Conservation (phyloP, 2,329 filamentous ascomycete species). For the Pseudocercospora fijiensis region DNA sequence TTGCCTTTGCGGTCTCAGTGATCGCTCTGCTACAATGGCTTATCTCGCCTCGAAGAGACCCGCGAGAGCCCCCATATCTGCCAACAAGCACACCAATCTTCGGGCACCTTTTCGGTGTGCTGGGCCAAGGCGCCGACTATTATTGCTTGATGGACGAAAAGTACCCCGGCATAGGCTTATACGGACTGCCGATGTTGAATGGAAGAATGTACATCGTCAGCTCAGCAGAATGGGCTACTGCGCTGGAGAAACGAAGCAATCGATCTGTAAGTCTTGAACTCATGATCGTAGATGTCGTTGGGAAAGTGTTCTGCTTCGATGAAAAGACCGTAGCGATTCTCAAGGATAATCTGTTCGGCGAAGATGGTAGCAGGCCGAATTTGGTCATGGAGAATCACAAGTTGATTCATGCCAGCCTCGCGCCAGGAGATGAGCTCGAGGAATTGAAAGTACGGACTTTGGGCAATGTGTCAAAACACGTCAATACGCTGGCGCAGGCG, state of each 20-base stretch:
- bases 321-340: conserved; percentile 35
- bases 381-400: background rate
- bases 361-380: background rate
- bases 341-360: conserved; percentile 22
- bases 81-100: conserved; percentile 47
- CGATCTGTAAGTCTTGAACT: conserved; percentile 47
- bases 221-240: conserved; percentile 42
- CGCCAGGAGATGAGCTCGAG: conserved; percentile 1
- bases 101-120: conserved; percentile 50
- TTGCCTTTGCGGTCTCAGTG: background rate
- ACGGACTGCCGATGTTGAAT: conserved; percentile 48
- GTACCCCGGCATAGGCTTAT: conserved; percentile 20
- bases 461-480: background rate
- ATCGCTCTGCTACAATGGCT: background rate
- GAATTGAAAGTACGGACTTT: conserved; percentile 1
- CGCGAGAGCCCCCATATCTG: conserved; percentile 47
- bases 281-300: conserved; percentile 42
- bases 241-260: conserved; percentile 41
- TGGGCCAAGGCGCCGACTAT: conserved; percentile 29
- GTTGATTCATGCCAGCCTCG: conserved; percentile 4
- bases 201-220: conserved; percentile 49
- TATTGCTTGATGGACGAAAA: conserved; percentile 2
- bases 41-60: conserved; percentile 7
- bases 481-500: conserved; percentile 13
- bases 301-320: conserved; percentile 43